Evolutionary conservation across 257 asterid genomes (phyloP).

Genomic region (Capsicum baccatum): DNA sequence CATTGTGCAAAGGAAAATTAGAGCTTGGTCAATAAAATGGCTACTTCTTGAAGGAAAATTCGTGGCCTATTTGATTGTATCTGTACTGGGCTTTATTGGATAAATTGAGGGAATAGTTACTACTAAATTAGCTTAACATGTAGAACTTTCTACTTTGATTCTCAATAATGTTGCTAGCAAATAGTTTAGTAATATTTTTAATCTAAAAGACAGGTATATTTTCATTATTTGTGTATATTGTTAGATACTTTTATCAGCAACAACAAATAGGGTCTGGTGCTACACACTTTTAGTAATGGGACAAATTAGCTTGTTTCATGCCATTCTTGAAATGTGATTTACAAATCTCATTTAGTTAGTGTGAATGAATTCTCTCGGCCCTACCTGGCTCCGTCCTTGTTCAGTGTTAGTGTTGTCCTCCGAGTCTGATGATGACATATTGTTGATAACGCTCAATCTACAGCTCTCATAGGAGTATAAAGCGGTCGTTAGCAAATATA

Average conservation of each 20-base stretch:
- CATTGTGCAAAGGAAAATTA: slow-evolving; percentile 44
- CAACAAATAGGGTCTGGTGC: no score
- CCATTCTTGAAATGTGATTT: neutral
- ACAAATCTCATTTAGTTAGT: neutral
- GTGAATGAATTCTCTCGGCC: no score
- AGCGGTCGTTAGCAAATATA: no score
- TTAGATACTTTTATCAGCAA: neutral
- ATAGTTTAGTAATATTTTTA: no score
- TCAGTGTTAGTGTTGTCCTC: no score
- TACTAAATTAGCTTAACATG: slow-evolving; percentile 37
- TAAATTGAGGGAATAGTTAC: slow-evolving; percentile 33
- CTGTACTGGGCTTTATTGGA: slow-evolving; percentile 57
- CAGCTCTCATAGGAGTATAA: no score
- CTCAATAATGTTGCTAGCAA: neutral
- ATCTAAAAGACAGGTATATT: no score
- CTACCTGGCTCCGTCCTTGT: no score
- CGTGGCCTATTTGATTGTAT: slow-evolving; percentile 47
- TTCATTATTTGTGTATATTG: no score
- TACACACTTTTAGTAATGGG: neutral
- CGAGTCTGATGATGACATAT: no score
- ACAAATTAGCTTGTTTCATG: neutral
- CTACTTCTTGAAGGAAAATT: slow-evolving; percentile 51
- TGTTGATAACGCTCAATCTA: no score
- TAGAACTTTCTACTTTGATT: neutral
- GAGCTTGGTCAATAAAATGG: slow-evolving; percentile 62